These are phyloP conservation scores for Pseudogymnoascus sp. DNA, from an alignment of 2,329 filamentous ascomycete genomes.

Conservation along the genomic window DNA sequence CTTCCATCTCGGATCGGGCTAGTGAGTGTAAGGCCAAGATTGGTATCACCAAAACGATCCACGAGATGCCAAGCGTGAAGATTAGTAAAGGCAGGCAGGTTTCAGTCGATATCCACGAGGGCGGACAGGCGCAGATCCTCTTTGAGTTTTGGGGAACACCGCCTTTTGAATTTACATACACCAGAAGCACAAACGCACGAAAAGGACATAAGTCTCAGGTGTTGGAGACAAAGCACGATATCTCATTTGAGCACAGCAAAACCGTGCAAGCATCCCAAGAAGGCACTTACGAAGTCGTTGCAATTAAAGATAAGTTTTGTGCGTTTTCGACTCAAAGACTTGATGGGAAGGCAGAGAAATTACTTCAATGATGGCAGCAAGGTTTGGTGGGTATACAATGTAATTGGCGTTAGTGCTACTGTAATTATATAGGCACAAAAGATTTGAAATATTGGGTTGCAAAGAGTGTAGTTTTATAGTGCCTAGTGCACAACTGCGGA, in stretches of 20 bases:
- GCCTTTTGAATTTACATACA: conserved; percentile 97
- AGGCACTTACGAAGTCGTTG: conserved; percentile 94
- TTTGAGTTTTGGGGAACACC: conserved; percentile 95
- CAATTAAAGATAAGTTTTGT: conserved; percentile 90
- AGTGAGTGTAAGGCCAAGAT: conserved; percentile 78
- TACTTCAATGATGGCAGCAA: conserved; percentile 12
- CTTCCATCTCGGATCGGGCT: conserved; percentile 75
- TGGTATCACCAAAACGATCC: conserved; percentile 73
- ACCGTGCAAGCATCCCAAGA: conserved; percentile 80
- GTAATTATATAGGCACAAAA: background rate
- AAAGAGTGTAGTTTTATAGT: background rate
- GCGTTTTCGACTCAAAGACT: conserved; percentile 69
- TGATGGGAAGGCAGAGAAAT: conserved; percentile 37
- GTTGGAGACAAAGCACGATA: conserved; percentile 83
- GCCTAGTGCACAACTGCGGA: background rate
- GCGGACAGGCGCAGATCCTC: conserved; percentile 82
- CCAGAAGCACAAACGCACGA: conserved; percentile 72
- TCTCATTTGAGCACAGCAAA: conserved; percentile 74
- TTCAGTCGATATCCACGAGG: conserved; percentile 91
- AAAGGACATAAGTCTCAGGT: conserved; percentile 72
- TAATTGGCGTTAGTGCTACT: conserved; percentile 1
- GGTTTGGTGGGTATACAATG: background rate
- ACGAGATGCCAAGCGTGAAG: conserved; percentile 83
- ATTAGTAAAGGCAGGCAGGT: conserved; percentile 77
- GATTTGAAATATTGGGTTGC: background rate